Evolutionary conservation across 2,329 filamentous ascomycete species (phyloP), one percentile per base, ranked within the genome.

Genomic region (Sarocladiaceae sp.): DNA sequence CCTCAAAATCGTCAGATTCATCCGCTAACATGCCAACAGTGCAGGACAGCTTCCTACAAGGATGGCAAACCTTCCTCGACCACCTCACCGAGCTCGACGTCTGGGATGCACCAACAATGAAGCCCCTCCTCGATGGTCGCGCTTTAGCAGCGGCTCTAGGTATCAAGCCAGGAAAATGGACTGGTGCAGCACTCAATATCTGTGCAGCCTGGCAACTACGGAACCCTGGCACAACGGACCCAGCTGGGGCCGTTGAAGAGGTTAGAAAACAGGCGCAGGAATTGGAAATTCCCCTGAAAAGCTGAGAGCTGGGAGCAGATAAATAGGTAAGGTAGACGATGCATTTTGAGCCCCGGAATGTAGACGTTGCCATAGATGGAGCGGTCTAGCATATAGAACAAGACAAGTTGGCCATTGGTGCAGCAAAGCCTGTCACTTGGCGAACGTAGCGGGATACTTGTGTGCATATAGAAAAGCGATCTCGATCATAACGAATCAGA

Each of bases 201-300:
- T 88, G 90, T 55, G 81, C 95, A 68, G 84, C 84, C 55, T 97
- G 92, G 91, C 94, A 97, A 68, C 78, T 97, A 50, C 80, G 89
- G 33, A 83, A 97, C 63, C 90, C 91, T 0, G 76, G 76, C 3
- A 74, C 73, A 53, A 80, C 77, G 3, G 86, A 92, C 55, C 68
- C 75, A 6, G 61, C 71, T 6, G 79, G 73, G 2, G 84, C 79
- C 1, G 70, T 90, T 51, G 77, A 84, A 44, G 81, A 85, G 61
- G 77, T 90, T 22, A 66, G 69, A 44, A 66, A 61, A 51, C 74
- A 70, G 56, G 75, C 70, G 54, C 65, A 71, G 22, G 81, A 87
- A 61, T 61, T 88, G 51, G 75, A 71, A 1, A 77, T 68, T 54
- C 58, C 59, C n/a, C 17, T 48, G 26, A 33, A 33, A 12, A 28